phyloP scores from a whole-genome alignment of 139 green algal genomes.

The Chlamydomonas eustigma region DNA sequence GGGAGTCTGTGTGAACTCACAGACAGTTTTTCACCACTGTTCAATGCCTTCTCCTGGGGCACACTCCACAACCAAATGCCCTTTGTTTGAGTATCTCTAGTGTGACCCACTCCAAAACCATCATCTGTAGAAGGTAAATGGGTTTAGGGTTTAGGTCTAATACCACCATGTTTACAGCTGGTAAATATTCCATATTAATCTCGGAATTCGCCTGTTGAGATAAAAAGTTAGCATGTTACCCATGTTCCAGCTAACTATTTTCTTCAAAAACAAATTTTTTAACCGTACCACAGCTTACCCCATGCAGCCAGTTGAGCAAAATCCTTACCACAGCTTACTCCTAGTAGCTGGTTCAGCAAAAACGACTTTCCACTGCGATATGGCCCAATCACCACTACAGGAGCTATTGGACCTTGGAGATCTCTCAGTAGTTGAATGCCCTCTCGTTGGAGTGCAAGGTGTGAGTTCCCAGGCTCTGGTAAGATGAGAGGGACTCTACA shows the following conservation, averaged over 20 bases:
- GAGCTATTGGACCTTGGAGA: constrained; percentile 55
- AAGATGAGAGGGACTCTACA: constrained; percentile 53
- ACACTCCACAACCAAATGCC: constrained; percentile 91
- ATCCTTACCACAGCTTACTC: constrained; percentile 70
- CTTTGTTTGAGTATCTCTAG: constrained; percentile 87
- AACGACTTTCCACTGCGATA: constrained; percentile 89
- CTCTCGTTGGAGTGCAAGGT: constrained; percentile 52
- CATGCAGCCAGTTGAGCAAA: background rate
- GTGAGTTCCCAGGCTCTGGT: constrained; percentile 61
- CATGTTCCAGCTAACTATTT: too few relatives aligned
- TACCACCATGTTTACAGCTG: constrained; percentile 17
- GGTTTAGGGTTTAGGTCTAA: constrained; percentile 82
- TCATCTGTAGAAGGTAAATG: constrained; percentile 43
- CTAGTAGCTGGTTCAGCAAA: constrained; percentile 88
- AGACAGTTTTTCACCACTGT: background rate
- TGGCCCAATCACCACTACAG: constrained; percentile 86
- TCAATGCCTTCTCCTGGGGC: constrained; percentile 15
- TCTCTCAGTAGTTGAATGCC: constrained; percentile 58
- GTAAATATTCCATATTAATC: background rate
- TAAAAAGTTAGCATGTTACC: too few relatives aligned
- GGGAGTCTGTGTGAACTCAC: too few relatives aligned
- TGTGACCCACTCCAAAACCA: constrained; percentile 93
- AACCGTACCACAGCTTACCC: too few relatives aligned
- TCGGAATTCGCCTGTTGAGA: background rate
- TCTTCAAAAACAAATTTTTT: too few relatives aligned